These are phyloP conservation scores for Hanseniaspora gamundiae DNA, from an alignment of 1,139 yeast species.

Conservation along the genomic window DNA sequence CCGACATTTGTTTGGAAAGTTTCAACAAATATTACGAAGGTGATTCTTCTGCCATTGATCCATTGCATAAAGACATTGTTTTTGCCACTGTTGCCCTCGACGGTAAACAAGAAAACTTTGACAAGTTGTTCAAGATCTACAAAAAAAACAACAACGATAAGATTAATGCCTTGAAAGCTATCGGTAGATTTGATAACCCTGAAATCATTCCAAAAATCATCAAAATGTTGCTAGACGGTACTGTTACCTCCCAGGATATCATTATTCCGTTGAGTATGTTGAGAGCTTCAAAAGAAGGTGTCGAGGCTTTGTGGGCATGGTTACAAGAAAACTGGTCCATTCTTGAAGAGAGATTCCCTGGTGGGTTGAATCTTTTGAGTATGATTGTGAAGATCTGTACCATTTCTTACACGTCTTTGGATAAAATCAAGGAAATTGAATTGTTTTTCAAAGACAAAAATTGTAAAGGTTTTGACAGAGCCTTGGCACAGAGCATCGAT, in stretches of 20 bases:
- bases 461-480: slow-evolving; percentile 64
- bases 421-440: slow-evolving; percentile 45
- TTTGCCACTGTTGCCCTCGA: slow-evolving; percentile 54
- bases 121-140: slow-evolving; percentile 53
- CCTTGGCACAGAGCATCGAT: slow-evolving; percentile 62
- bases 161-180: slow-evolving; percentile 56
- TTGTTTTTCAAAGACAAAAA: slow-evolving; percentile 48
- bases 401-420: slow-evolving; percentile 51
- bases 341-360: slow-evolving; percentile 55
- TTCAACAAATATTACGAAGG: slow-evolving; percentile 54
- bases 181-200: slow-evolving; percentile 58
- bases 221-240: slow-evolving; percentile 50
- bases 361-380: slow-evolving; percentile 71
- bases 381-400: slow-evolving; percentile 52
- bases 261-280: slow-evolving; percentile 68
- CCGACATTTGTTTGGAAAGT: slow-evolving; percentile 40
- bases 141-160: slow-evolving; percentile 43
- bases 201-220: slow-evolving; percentile 50
- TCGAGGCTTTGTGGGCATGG: slow-evolving; percentile 65
- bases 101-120: slow-evolving; percentile 55
- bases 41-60: slow-evolving; percentile 57
- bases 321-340: slow-evolving; percentile 60
- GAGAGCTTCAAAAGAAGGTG: slow-evolving; percentile 50
- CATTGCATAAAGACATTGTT: slow-evolving; percentile 65
- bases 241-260: slow-evolving; percentile 71